Evolutionary conservation across 257 asterid species (phyloP).

Genomic region (Przewalskia tangutica): DNA sequence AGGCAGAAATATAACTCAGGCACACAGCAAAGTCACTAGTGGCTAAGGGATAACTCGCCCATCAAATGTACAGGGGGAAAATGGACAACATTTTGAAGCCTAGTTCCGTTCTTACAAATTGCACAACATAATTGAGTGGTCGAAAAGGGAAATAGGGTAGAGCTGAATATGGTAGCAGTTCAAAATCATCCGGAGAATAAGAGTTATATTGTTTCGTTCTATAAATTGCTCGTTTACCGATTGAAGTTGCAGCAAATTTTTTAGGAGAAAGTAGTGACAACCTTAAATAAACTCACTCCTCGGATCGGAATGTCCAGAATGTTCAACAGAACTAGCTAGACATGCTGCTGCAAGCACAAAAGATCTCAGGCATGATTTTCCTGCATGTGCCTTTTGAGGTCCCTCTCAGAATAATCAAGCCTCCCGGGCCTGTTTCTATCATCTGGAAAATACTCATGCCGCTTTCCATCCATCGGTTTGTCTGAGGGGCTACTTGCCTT

Average conservation of each 20-base stretch:
- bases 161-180: not conserved
- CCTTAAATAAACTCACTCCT: not conserved
- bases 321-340: not conserved
- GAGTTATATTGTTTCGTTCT: not conserved
- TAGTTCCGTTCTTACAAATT: not conserved
- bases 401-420: slow-evolving; percentile 69
- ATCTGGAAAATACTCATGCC: slow-evolving; percentile 32
- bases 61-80: not conserved
- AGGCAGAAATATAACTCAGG: not conserved
- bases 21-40: not conserved
- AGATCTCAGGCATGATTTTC: slow-evolving; percentile 47
- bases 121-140: not conserved
- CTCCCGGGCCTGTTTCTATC: slow-evolving; percentile 48
- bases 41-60: not conserved
- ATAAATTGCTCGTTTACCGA: not conserved
- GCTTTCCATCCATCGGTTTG: slow-evolving; percentile 31
- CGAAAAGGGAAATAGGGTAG: not conserved
- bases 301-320: not conserved
- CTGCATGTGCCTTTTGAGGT: slow-evolving; percentile 57
- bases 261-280: not conserved
- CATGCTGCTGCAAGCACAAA: not conserved
- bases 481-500: slow-evolving; percentile 57
- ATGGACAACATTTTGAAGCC: not conserved
- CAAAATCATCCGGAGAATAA: not conserved
- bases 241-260: not conserved